These are phyloP conservation scores for Trichoderma harzianum DNA, from an alignment of 2,329 filamentous ascomycete species.

Conservation along the genomic window DNA sequence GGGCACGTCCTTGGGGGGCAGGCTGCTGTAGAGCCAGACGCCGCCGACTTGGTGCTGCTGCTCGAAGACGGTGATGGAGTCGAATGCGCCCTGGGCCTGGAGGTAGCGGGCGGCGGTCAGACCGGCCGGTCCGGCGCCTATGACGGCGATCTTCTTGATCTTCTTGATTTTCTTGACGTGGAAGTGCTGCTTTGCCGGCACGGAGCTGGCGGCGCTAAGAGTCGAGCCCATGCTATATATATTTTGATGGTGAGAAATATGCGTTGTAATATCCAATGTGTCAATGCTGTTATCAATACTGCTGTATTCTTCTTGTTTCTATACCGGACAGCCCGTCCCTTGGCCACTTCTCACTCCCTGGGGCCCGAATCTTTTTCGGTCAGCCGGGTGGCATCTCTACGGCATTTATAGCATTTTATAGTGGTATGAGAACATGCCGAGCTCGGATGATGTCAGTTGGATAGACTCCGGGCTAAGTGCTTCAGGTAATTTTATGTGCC, in stretches of 20 bases:
- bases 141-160: constrained; percentile 67
- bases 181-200: constrained; percentile 35
- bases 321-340: neutral
- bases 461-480: neutral
- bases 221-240: constrained; percentile 2
- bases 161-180: constrained; percentile 57
- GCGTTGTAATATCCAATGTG: neutral
- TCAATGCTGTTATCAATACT: neutral
- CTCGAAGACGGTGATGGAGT: constrained; percentile 74
- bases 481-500: neutral
- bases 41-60: constrained; percentile 75
- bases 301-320: neutral
- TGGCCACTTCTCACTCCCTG: neutral
- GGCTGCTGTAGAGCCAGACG: constrained; percentile 75
- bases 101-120: constrained; percentile 79
- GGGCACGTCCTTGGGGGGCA: constrained; percentile 43
- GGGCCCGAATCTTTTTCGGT: neutral
- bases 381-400: neutral
- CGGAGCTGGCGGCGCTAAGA: constrained; percentile 26
- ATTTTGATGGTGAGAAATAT: neutral
- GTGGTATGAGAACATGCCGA: constrained; percentile 14
- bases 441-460: constrained; percentile 14
- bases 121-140: constrained; percentile 80
- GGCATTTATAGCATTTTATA: neutral
- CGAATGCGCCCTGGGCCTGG: constrained; percentile 62